phyloP scores from a whole-genome alignment of 192 early-diverging fungal genomes.

The Backusella macrospora region DNA sequence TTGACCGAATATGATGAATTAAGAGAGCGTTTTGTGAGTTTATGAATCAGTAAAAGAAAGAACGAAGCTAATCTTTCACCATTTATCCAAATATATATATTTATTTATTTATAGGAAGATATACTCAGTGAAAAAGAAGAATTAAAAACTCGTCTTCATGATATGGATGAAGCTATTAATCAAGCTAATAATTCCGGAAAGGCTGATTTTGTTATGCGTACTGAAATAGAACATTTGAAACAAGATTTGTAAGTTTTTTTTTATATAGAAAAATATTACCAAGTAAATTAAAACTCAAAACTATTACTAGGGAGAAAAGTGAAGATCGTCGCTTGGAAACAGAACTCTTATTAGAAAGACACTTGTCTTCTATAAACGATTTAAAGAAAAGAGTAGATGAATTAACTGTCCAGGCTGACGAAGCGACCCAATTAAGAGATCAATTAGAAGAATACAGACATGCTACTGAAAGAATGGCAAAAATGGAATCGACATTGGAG shows the following conservation, averaged over 20 bases:
- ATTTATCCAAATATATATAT: neutral
- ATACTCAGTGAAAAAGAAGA: slow-evolving; percentile 72
- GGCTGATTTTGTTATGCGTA: slow-evolving; percentile 80
- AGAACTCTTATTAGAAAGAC: slow-evolving; percentile 64
- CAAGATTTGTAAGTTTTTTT: slow-evolving; percentile 68
- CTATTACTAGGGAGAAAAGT: slow-evolving; percentile 63
- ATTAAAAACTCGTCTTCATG: slow-evolving; percentile 69
- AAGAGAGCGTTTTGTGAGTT: slow-evolving; percentile 43
- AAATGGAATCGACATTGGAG: slow-evolving; percentile 92
- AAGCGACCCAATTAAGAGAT: slow-evolving; percentile 76
- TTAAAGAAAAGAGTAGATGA: slow-evolving; percentile 55
- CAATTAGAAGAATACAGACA: slow-evolving; percentile 91
- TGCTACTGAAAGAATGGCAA: slow-evolving; percentile 85
- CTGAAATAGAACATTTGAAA: slow-evolving; percentile 88
- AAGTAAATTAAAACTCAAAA: neutral
- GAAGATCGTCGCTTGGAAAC: slow-evolving; percentile 73
- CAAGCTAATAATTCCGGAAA: slow-evolving; percentile 76
- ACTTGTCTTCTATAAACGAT: slow-evolving; percentile 63
- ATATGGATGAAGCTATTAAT: slow-evolving; percentile 76
- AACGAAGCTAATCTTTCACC: too few species aligned
- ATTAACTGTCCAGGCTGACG: slow-evolving; percentile 69
- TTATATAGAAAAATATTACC: neutral
- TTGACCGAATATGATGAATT: slow-evolving; percentile 54
- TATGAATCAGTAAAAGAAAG: neutral
- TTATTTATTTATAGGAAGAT: slow-evolving; percentile 59